A percentile compares a stretch with the other conserved stretches of the same genome.
phyloP scores from a whole-genome alignment of 495 filamentous ascomycete species.

The Hyaloscypha hepaticicola region DNA sequence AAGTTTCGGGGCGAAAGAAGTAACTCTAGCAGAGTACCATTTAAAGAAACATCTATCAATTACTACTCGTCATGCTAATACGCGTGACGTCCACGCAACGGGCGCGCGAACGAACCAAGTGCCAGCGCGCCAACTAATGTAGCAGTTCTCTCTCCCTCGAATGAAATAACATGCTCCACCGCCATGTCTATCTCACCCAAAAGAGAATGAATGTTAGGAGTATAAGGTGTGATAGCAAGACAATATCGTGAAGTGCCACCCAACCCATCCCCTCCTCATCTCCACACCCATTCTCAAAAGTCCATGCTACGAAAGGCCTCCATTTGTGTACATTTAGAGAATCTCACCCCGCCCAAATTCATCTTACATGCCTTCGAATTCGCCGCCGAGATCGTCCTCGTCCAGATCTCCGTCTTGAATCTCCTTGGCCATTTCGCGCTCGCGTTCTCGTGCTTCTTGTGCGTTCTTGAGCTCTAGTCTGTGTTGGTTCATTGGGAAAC shows the following conservation, averaged over 20 bases:
- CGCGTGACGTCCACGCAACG: background rate
- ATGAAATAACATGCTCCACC: constrained; percentile 11
- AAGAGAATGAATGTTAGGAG: constrained; percentile 16
- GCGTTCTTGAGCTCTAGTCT: constrained; percentile 96
- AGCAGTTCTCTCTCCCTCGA: constrained; percentile 18
- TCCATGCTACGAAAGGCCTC: background rate
- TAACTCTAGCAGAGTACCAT: background rate
- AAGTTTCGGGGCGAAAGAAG: background rate
- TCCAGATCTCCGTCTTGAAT: constrained; percentile 98
- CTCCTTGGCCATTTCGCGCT: constrained; percentile 96
- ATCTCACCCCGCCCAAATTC: background rate
- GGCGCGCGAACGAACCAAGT: background rate
- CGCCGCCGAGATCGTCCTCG: constrained; percentile 93
- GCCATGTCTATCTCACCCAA: constrained; percentile 11
- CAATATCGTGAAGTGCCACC: constrained; percentile 34
- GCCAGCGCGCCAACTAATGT: constrained; percentile 26
- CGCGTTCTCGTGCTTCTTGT: constrained; percentile 92
- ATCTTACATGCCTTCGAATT: constrained; percentile 92
- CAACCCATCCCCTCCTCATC: constrained; percentile 17
- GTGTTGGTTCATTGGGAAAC: constrained; percentile 99
- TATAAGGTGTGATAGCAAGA: constrained; percentile 30
- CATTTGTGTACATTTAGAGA: constrained; percentile 8
- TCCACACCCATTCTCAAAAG: background rate
- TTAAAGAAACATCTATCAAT: constrained; percentile 27
- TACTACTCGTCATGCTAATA: constrained; percentile 15